Base-by-base conservation (phyloP, 306 rosid species). In the Neltuma alba region DNA sequence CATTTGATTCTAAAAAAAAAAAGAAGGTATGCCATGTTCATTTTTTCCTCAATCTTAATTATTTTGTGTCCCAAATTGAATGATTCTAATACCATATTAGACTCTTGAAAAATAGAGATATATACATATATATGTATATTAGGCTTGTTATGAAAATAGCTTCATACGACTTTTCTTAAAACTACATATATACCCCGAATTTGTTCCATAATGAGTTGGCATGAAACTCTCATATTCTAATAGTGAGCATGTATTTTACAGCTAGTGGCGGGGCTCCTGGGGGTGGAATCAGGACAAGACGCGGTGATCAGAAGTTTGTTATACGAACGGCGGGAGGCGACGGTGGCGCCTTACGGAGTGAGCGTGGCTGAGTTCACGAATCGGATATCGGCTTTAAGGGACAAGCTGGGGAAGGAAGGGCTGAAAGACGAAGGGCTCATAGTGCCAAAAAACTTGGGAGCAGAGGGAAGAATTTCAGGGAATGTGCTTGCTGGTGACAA, bases 251-350 rank as follows among this genome's bases (percentile, higher is more conserved):
- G 15, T 1, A 25, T 58, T 28, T 14, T 14, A 30, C 76, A 93
- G 94, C 88, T 91, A 11, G 97, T 91, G 50, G 96, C 92, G 13
- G 96, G 97, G 23, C 94, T 93, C 41, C 48, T 93, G 38, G 96
- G 87, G 8, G 90, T 89, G 57, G 96, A 93, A 76, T 83, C 94
- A 0, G 97, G 96, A 7, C 94, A 93, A 84, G 96, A 93, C 73
- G 98, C 98, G 14, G 90, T 92, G 10, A 85, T 95, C 20, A 62
- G 99, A 63, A 28, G 86, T 61, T 10, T 88, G 47, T 72, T 95
- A 50, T 95, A 92, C 1, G 82, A 85, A 69, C 85, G 30, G 2
- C 60, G 79, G 0, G 0, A 0, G 2, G 4, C 2, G 31, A 34
- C 0, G 33, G 96, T 95, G 27, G 1, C 2, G 0, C 97, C 97